Evolutionary conservation across 2,329 filamentous ascomycete genomes (phyloP), one percentile per base, ranked within the genome.

Genomic region (Grosmannia serpens): DNA sequence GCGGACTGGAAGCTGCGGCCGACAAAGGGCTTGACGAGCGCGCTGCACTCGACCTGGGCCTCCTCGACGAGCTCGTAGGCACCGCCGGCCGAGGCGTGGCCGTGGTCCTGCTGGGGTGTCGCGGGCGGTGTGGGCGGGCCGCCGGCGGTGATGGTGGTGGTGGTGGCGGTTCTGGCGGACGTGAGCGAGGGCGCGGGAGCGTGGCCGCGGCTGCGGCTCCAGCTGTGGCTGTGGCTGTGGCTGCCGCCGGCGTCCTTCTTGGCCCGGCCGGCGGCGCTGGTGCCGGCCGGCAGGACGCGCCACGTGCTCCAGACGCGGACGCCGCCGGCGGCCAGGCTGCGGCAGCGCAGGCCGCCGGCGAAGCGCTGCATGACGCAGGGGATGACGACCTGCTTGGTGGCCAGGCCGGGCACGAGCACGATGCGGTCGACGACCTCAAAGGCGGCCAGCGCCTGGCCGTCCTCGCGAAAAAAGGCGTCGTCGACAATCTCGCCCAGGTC

Each of bases 321-420:
- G 44, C 75, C 75, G 27, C 68, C 74, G 3, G 71, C 68, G 5
- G 75, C 74, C 47, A 73, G 68, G 54, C 73, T 75, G 46, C 75
- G 69, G 57, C 71, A 71, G n/a, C 75, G 70, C 33, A 75, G 66
- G 53, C 75, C 75, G 41, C 68, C 65, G 26, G 68, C 67, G 35
- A 74, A 70, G 60, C 66, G 69, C 64, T 78, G 75, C 61, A 77
- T 76, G 31, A 75, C 69, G 60, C 73, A 73, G 5, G 72, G 71
- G 59, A 77, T 72, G 56, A 63, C 63, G 44, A 78, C 69, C 35
- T 72, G 70, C 63, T 72, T 76, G 53, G 64, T 63, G 29, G 65
- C 68, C 27, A 75, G 61, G 52, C 74, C 72, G 1, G 75, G 73
- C 8, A 76, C 68, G 27, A 75, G 66, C 31, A 70, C 65, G 62